phyloP scores from a whole-genome alignment of 306 rosid genomes.

The Bauhinia variegata region DNA sequence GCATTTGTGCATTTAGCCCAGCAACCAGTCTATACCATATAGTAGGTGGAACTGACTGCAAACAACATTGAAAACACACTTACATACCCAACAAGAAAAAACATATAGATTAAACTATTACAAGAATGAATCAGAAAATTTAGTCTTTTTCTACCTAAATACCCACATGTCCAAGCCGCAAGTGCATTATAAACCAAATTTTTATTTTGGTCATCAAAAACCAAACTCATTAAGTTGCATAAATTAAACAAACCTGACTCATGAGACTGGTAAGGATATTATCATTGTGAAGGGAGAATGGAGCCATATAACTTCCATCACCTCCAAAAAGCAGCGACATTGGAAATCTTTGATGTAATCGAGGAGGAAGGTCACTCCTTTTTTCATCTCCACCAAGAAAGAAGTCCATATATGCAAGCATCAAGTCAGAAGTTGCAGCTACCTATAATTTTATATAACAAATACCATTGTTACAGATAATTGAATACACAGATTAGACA shows the following conservation, averaged over 20 bases:
- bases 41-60: constrained; percentile 91
- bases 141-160: neutral
- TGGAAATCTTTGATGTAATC: constrained; percentile 78
- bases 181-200: constrained; percentile 17
- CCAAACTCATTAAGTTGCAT: neutral
- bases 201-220: constrained; percentile 20
- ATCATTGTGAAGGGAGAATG: constrained; percentile 86
- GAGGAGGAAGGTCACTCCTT: constrained; percentile 93
- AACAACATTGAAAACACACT: constrained; percentile 20
- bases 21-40: constrained; percentile 94
- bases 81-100: neutral
- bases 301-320: constrained; percentile 97
- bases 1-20: constrained; percentile 93
- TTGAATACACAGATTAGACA: neutral
- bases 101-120: neutral
- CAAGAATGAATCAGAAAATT: constrained; percentile 10
- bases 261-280: constrained; percentile 93
- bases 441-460: constrained; percentile 56
- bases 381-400: constrained; percentile 99
- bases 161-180: neutral
- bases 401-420: constrained; percentile 93
- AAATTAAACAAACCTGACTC: constrained; percentile 81
- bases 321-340: constrained; percentile 90
- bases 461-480: constrained; percentile 24
- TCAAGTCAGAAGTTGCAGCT: constrained; percentile 92